Percentiles rank a stretch among this genome's conserved stretches.
phyloP scores from a whole-genome alignment of 2,329 filamentous ascomycete species.

The Diaporthe vexans region DNA sequence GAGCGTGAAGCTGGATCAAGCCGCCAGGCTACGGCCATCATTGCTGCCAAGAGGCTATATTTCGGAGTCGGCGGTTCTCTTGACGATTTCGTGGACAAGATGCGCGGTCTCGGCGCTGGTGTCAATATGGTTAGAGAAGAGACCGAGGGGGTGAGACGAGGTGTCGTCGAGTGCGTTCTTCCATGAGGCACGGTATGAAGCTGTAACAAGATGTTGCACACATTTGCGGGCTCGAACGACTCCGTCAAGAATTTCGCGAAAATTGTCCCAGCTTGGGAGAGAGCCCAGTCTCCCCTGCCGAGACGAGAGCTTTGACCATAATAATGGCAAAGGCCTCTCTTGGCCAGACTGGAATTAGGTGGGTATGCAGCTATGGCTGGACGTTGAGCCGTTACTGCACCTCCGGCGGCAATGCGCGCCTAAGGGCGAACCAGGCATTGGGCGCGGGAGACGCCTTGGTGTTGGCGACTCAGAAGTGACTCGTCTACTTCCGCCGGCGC shows the following conservation, averaged over 20 bases:
- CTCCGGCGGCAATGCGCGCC: constrained; percentile 16
- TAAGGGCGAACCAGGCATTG: not conserved
- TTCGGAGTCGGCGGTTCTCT: constrained; percentile 88
- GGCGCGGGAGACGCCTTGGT: constrained; percentile 6
- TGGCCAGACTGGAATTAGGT: not conserved
- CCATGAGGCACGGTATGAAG: constrained; percentile 40
- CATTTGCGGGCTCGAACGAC: not conserved
- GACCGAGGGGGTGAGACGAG: constrained; percentile 71
- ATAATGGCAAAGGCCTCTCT: not conserved
- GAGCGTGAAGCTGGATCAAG: constrained; percentile 54
- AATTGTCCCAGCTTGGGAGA: not conserved
- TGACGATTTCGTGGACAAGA: constrained; percentile 76
- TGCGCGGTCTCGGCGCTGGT: constrained; percentile 61
- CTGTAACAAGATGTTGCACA: not conserved
- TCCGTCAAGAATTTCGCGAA: not conserved
- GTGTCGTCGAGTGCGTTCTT: constrained; percentile 68
- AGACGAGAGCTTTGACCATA: too few relatives aligned
- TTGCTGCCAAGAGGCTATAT: constrained; percentile 85
- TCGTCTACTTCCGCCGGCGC: constrained; percentile 5
- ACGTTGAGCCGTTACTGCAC: not conserved
- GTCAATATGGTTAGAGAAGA: constrained; percentile 70
- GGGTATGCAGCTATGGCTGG: not conserved
- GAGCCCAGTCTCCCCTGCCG: not conserved
- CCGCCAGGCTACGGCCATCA: constrained; percentile 70
- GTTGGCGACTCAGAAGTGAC: not conserved